Evolutionary conservation across 2,329 filamentous ascomycete species (phyloP).

Genomic region (Penicillium frequentans): DNA sequence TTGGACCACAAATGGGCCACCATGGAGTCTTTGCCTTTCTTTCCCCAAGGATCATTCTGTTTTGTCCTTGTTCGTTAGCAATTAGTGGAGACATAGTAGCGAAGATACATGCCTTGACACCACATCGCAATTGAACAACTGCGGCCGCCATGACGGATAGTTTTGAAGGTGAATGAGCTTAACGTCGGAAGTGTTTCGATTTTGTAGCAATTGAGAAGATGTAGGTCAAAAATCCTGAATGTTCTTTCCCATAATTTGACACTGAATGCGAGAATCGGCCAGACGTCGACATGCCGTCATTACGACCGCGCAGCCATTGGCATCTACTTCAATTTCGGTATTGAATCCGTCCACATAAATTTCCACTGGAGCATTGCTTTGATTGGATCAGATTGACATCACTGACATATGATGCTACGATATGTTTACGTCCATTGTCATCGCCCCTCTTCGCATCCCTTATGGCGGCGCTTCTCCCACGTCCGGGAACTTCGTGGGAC

Average conservation of each 20-base stretch:
- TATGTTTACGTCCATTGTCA: too few relatives aligned
- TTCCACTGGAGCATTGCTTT: too few relatives aligned
- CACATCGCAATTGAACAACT: conserved; percentile 56
- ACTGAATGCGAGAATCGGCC: not conserved
- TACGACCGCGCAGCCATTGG: not conserved
- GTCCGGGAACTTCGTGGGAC: too few relatives aligned
- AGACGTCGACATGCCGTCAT: not conserved
- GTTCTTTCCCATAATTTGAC: not conserved
- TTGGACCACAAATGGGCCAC: conserved; percentile 65
- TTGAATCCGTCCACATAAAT: not conserved
- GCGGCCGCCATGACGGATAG: conserved; percentile 46
- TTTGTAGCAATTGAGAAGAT: not conserved
- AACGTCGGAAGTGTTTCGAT: not conserved
- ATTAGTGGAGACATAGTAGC: not conserved
- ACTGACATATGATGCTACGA: not conserved
- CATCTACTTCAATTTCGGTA: not conserved
- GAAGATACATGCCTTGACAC: conserved; percentile 46
- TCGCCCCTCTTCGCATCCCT: too few relatives aligned
- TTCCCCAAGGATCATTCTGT: conserved; percentile 70
- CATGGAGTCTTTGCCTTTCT: conserved; percentile 64
- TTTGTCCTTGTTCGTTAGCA: not conserved
- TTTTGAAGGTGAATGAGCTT: not conserved
- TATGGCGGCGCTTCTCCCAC: too few relatives aligned
- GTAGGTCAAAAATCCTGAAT: not conserved
- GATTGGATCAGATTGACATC: not conserved